Conservation (phyloP, 768 basidiomycete species). For the Ephemerocybe angulata region DNA sequence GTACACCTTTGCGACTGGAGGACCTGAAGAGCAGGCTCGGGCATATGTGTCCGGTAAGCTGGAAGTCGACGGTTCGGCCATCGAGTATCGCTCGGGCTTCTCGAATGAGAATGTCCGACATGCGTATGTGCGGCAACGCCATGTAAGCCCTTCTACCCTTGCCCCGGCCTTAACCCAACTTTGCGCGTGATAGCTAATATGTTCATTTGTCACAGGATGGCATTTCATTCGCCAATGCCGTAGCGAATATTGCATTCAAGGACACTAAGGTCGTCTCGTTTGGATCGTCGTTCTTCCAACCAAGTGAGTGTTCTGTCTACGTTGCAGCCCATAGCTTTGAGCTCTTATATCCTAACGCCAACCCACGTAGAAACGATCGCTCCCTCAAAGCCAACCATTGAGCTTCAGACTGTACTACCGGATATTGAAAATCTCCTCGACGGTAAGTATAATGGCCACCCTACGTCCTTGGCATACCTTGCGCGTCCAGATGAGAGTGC, state of each 20-base stretch:
- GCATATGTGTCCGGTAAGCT: too few relatives aligned
- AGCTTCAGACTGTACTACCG: constrained; percentile 32
- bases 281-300: constrained; percentile 30
- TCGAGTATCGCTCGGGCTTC: too few relatives aligned
- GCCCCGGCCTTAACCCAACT: too few relatives aligned
- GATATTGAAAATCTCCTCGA: constrained; percentile 35
- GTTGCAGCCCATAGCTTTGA: constrained; percentile 19
- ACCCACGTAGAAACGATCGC: constrained; percentile 26
- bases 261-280: constrained; percentile 27
- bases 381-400: constrained; percentile 35
- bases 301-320: constrained; percentile 10
- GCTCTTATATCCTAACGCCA: constrained; percentile 17
- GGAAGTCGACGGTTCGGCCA: too few relatives aligned
- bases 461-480: constrained; percentile 40
- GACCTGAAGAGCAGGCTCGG: too few relatives aligned
- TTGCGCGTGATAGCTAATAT: background rate
- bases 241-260: constrained; percentile 36
- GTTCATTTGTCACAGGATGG: constrained; percentile 21
- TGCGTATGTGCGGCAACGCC: constrained; percentile 31
- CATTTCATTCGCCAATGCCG: constrained; percentile 35
- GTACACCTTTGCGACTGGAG: too few relatives aligned
- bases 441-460: constrained; percentile 35
- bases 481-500: constrained; percentile 35
- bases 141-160: constrained; percentile 16
- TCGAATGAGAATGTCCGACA: too few relatives aligned